These are phyloP conservation scores for Magnolia officinalis DNA, from an alignment of 164 flowering plant genomes.

Conservation along the genomic window DNA sequence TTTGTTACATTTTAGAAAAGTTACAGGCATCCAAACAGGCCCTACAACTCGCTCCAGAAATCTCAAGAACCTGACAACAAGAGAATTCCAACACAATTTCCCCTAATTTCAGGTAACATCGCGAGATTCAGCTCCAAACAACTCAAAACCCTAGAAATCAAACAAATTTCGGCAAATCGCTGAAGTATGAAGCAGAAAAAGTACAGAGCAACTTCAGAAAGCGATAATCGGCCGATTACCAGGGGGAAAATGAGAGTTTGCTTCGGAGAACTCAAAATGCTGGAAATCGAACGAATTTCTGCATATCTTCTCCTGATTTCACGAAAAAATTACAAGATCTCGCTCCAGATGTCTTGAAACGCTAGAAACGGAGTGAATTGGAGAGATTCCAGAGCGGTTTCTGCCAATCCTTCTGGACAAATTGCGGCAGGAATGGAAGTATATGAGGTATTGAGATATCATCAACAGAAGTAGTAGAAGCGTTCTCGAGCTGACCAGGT, in stretches of 20 bases:
- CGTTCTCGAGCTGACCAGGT: constrained; percentile 3
- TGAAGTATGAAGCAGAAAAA: background rate
- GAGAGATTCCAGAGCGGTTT: background rate
- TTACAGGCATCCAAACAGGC: too few relatives aligned
- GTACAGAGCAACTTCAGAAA: background rate
- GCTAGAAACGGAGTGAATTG: background rate
- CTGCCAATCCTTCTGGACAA: too few relatives aligned
- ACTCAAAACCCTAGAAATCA: background rate
- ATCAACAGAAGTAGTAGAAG: background rate
- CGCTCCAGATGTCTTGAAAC: background rate
- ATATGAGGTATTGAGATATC: background rate
- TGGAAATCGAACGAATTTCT: background rate
- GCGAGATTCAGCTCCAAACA: background rate
- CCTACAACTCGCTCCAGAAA: background rate
- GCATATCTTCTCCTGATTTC: background rate
- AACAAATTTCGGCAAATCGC: background rate
- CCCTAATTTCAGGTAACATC: background rate
- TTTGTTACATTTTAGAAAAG: too few relatives aligned
- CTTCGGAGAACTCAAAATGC: background rate
- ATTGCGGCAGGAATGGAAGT: too few relatives aligned
- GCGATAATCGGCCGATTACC: background rate
- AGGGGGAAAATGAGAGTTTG: background rate
- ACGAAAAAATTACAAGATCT: background rate
- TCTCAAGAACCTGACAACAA: too few relatives aligned
- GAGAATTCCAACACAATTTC: background rate